Base-by-base conservation (phyloP, 352 stramenopile species). In the Phytophthora citrophthora region DNA sequence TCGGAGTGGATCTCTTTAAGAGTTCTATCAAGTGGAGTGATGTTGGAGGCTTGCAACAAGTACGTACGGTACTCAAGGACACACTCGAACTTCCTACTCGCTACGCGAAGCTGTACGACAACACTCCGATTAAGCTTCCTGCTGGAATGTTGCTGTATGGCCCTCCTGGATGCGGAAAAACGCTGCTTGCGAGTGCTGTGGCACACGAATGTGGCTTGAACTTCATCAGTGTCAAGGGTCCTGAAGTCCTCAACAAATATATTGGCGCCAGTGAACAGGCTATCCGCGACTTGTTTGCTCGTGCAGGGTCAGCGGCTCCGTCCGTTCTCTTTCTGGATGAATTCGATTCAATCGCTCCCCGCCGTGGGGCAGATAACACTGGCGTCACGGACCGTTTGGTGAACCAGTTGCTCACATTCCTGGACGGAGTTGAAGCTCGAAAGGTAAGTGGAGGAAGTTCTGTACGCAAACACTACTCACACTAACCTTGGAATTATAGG, bases 371-470 rank as follows among this genome's bases (percentile, higher is more conserved):
- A 11, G 87, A 98, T 64, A 94, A 97, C 68, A 98, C 93, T 7
- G 95, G 96, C 26, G 96, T 99, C 29, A 99, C 96, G 0, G 97
- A 99, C 68, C 83, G 97, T 18, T 92, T 99, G 24, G 97, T 99
- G 44, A 99, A 99, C 68, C 97, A 99, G 59, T 77, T 99, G 45
- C 86, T 99, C 1, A 99, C 97, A 0, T 98, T 99, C 65, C 70
- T 99, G 44, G 97, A 99, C 79, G 97, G 97, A 38, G 96, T 99
- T 11, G 97, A 99, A 76, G 79, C 74, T 1, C 68, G 89, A 55
- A 90, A 90, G 75, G 91, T 93, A 54, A 40, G 49, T 1, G 29
- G 9, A n/a, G 23, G 9, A 6, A 23, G 11, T 2, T 27, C 27
- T n/a, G 3, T 48, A 29, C 11, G 2, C 27, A 13, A 34, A 18